Base-by-base conservation (phyloP, 805 yeast species). In the Barnettozyma populi region DNA sequence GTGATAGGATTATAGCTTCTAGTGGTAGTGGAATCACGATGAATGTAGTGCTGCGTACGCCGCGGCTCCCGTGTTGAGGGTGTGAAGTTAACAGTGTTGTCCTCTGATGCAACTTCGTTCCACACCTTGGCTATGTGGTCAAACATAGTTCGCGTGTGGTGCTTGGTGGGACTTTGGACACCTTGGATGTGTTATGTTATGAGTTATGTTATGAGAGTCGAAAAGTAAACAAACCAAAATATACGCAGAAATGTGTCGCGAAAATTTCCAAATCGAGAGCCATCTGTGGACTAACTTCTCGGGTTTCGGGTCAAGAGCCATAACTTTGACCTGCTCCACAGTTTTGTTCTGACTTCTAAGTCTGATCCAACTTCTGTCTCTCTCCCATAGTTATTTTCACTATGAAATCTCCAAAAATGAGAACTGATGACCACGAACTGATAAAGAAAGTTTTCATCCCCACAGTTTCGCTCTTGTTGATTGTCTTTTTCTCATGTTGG, bases 51-150 rank as follows among this genome's bases (percentile, higher is more conserved):
- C n/a, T 25, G 36, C 10, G 43, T 41, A 3, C 34, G 21, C 18
- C 34, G 39, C 4, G 23, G 31, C 10, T 46, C 46, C 23, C 47
- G 46, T 5, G 50, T 45, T 1, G 51, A 41, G 2, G 60, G 56
- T 3, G 51, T 45, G 29, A 53, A 51, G 5, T 48, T 50, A 13
- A 51, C 52, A 21, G 46, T 44, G 23, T 44, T 40, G 9, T 49
- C 42, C 36, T 56, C 59, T 7, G 52, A 58, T 4, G 55, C 45
- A 5, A 55, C 57, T 24, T 59, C 60, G 21, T 21, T 51, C 62
- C 62, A 59, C 14, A 44, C 57, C 24, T 54, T 59, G 11, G 57
- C 29, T 9, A 57, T 52, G 18, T 56, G 49, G 37, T 49, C 42
- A 40, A 58, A 55, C 62, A 58, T 57, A 13, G n/a, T 29, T 2